A percentile compares a stretch with the other conserved stretches of the same genome.
These are phyloP conservation scores for Penium margaritaceum DNA, from an alignment of 139 green algal genomes.

Conservation along the genomic window DNA sequence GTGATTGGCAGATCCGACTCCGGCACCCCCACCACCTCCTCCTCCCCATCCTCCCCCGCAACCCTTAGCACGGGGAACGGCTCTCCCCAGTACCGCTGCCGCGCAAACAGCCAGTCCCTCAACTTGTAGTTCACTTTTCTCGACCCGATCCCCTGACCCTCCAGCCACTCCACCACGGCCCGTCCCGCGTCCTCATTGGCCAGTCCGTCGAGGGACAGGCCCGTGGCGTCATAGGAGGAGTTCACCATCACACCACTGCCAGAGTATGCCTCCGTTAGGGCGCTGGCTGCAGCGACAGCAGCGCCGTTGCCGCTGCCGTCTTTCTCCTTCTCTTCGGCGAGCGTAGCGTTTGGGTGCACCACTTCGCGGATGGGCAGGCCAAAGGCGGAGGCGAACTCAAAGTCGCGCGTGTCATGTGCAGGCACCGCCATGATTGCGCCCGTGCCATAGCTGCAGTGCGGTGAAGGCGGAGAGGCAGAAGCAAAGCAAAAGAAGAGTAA, in stretches of 20 bases:
- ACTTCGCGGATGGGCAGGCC: slow-evolving; percentile 69
- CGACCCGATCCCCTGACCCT: slow-evolving; percentile 45
- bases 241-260: slow-evolving; percentile 51
- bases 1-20: slow-evolving; percentile 77
- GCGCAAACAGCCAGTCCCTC: slow-evolving; percentile 95
- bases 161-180: slow-evolving; percentile 56
- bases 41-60: slow-evolving; percentile 42
- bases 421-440: slow-evolving; percentile 98
- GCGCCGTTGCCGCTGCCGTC: neutral
- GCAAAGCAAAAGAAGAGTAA: too few species aligned
- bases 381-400: slow-evolving; percentile 77
- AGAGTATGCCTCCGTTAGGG: slow-evolving; percentile 56
- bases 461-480: too few species aligned
- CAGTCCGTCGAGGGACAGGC: slow-evolving; percentile 71
- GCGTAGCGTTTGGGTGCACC: slow-evolving; percentile 35
- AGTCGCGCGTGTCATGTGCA: slow-evolving; percentile 83
- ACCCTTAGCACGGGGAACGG: slow-evolving; percentile 90
- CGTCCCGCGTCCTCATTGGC: slow-evolving; percentile 44
- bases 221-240: slow-evolving; percentile 16
- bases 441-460: slow-evolving; percentile 68
- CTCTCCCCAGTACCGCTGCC: slow-evolving; percentile 97
- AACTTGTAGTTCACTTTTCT: slow-evolving; percentile 87
- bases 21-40: slow-evolving; percentile 58
- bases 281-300: too few species aligned
- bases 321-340: neutral